These are phyloP conservation scores for Typha latifolia DNA, from an alignment of 176 grass and related monocot species.

Conservation along the genomic window DNA sequence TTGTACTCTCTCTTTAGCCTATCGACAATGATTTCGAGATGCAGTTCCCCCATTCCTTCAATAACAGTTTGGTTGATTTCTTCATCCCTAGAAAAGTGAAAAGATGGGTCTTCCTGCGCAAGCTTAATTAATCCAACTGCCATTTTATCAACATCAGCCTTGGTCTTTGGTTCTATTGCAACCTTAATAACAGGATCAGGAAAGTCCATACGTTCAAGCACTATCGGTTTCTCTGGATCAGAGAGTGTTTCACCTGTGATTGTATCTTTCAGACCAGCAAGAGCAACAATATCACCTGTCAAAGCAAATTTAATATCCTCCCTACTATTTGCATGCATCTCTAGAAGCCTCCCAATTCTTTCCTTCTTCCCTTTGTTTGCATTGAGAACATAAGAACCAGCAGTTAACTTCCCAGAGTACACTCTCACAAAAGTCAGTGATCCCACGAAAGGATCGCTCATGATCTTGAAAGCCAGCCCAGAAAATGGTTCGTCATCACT, in stretches of 20 bases:
- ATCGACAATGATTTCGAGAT: constrained; percentile 97
- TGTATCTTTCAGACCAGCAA: constrained; percentile 94
- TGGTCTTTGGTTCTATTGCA: constrained; percentile 96
- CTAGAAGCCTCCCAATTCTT: constrained; percentile 87
- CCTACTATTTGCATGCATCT: constrained; percentile 99
- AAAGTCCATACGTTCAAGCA: constrained; percentile 98
- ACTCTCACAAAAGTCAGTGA: constrained; percentile 91
- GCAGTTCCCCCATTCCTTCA: constrained; percentile 98
- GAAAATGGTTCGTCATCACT: constrained; percentile 82
- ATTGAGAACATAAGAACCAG: constrained; percentile 91
- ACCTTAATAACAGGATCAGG: constrained; percentile 99
- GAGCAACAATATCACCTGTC: constrained; percentile 91
- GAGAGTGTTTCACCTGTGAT: constrained; percentile 92
- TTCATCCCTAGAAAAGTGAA: constrained; percentile 98
- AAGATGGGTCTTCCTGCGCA: constrained; percentile 91
- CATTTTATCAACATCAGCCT: constrained; percentile 99
- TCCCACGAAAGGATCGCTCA: constrained; percentile 92
- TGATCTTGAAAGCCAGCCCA: constrained; percentile 97
- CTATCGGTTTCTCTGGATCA: constrained; percentile 65
- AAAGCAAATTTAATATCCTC: constrained; percentile 67
- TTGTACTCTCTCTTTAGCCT: constrained; percentile 88
- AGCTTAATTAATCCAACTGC: constrained; percentile 78
- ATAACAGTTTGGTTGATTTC: constrained; percentile 99
- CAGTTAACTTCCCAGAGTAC: constrained; percentile 73
- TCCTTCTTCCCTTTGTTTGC: constrained; percentile 96